Conservation (phyloP, 805 yeast species). For the Priceomyces fermenticarens region DNA sequence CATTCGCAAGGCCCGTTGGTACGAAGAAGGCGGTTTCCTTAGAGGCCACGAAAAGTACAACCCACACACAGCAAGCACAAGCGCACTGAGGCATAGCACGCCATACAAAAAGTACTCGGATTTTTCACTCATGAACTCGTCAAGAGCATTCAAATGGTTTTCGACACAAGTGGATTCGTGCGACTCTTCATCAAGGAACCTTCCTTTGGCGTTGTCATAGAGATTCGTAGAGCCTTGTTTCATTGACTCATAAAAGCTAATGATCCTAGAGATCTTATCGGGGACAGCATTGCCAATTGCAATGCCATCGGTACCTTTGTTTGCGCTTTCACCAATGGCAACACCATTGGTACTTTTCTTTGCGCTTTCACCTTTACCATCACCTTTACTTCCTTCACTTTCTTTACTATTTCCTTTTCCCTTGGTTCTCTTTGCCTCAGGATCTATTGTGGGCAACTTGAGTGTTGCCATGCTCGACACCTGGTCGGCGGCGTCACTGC, state of each 20-base stretch:
- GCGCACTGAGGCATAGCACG: slow-evolving; percentile 4
- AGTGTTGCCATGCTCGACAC: slow-evolving; percentile 16
- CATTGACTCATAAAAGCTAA: slow-evolving; percentile 25
- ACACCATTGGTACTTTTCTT: background rate
- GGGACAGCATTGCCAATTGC: too few species aligned
- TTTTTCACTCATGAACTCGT: slow-evolving; percentile 11
- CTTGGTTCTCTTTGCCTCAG: too few species aligned
- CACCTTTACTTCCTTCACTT: background rate
- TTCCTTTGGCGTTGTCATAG: slow-evolving; percentile 15
- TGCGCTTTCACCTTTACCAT: background rate
- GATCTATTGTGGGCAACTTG: slow-evolving; percentile 11
- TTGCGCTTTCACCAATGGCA: background rate
- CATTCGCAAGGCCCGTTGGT: too few species aligned
- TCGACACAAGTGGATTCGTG: too few species aligned
- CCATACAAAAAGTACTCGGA: slow-evolving; percentile 17
- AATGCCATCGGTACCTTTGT: background rate
- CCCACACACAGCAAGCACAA: slow-evolving; percentile 3
- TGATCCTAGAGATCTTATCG: slow-evolving; percentile 7
- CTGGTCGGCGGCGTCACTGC: slow-evolving; percentile 3
- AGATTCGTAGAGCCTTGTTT: slow-evolving; percentile 19
- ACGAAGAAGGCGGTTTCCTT: too few species aligned
- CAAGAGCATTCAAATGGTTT: slow-evolving; percentile 3
- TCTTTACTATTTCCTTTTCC: background rate
- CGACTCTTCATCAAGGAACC: slow-evolving; percentile 2
- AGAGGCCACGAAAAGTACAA: slow-evolving; percentile 1